Percentiles rank a stretch among this genome's conserved stretches.
Evolutionary conservation across 2,329 filamentous ascomycete genomes (phyloP).

Genomic region (Aspergillus cejpii): DNA sequence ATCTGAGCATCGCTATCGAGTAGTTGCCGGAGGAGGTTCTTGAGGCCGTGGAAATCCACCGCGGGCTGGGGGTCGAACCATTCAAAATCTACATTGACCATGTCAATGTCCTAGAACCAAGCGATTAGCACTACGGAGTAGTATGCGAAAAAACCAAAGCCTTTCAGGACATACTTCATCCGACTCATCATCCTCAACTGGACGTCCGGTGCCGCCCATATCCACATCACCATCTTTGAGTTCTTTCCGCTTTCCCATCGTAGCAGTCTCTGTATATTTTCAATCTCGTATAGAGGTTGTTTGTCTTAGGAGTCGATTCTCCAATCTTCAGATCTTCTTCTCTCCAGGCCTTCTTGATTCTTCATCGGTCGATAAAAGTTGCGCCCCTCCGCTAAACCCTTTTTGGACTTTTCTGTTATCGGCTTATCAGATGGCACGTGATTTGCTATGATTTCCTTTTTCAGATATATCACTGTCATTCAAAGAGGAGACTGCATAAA

Average conservation of each 20-base stretch:
- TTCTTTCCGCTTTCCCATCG: slow-evolving; percentile 49
- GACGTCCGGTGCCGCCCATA: slow-evolving; percentile 40
- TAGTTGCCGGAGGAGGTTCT: slow-evolving; percentile 81
- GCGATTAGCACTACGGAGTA: not conserved
- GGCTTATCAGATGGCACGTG: slow-evolving; percentile 13
- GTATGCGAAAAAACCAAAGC: not conserved
- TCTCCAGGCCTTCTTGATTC: no score
- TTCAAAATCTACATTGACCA: slow-evolving; percentile 94
- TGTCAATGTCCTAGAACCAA: slow-evolving; percentile 66
- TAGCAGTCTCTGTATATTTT: slow-evolving; percentile 14
- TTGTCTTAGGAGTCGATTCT: not conserved
- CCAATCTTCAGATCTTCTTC: not conserved
- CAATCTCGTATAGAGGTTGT: not conserved
- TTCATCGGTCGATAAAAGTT: slow-evolving; percentile 5
- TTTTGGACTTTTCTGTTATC: slow-evolving; percentile 25
- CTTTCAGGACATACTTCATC: slow-evolving; percentile 31
- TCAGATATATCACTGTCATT: not conserved
- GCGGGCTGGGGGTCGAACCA: slow-evolving; percentile 93
- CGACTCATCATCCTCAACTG: slow-evolving; percentile 33
- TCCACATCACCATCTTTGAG: slow-evolving; percentile 42
- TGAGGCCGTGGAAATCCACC: slow-evolving; percentile 91
- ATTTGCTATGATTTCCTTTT: not conserved
- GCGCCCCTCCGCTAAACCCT: slow-evolving; percentile 15
- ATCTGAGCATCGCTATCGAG: slow-evolving; percentile 80
- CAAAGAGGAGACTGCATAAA: no score